Conservation (phyloP, 129 eudicot genomes). For the Lactuca sativa region DNA sequence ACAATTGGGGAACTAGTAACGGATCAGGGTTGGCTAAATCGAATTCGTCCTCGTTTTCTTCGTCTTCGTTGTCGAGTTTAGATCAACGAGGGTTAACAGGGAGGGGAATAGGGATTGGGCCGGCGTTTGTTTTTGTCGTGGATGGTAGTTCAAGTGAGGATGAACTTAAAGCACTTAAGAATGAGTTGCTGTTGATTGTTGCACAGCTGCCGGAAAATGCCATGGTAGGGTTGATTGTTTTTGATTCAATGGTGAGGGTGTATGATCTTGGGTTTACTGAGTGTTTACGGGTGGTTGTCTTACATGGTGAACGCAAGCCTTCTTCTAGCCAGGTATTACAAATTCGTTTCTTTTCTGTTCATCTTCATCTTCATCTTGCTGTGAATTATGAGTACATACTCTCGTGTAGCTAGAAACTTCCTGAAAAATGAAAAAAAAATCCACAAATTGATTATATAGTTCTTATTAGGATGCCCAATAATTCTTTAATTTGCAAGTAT, state of each 20-base stretch:
- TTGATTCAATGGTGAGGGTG: slow-evolving; percentile 82
- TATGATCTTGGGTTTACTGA: slow-evolving; percentile 83
- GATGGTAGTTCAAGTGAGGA: slow-evolving; percentile 69
- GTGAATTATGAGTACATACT: neutral
- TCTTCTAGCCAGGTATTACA: slow-evolving; percentile 62
- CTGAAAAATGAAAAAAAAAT: too few species aligned
- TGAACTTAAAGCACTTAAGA: slow-evolving; percentile 70
- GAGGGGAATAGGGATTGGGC: slow-evolving; percentile 43
- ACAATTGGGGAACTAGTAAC: slow-evolving; percentile 42
- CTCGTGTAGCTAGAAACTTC: too few species aligned
- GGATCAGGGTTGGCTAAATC: slow-evolving; percentile 25
- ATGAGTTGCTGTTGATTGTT: slow-evolving; percentile 67
- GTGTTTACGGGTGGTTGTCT: slow-evolving; percentile 74
- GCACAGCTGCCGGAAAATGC: slow-evolving; percentile 81
- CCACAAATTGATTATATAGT: too few species aligned
- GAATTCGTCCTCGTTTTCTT: slow-evolving; percentile 33
- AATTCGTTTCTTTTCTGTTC: too few species aligned
- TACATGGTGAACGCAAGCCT: slow-evolving; percentile 81
- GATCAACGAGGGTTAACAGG: slow-evolving; percentile 36
- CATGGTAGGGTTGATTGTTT: slow-evolving; percentile 83
- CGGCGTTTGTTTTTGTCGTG: slow-evolving; percentile 89
- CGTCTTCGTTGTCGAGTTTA: slow-evolving; percentile 39
- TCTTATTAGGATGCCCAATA: too few species aligned
- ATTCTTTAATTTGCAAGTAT: too few species aligned
- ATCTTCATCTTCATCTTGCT: neutral